phyloP scores from a whole-genome alignment of 208 protist species.

The Trichomonas vaginalis region DNA sequence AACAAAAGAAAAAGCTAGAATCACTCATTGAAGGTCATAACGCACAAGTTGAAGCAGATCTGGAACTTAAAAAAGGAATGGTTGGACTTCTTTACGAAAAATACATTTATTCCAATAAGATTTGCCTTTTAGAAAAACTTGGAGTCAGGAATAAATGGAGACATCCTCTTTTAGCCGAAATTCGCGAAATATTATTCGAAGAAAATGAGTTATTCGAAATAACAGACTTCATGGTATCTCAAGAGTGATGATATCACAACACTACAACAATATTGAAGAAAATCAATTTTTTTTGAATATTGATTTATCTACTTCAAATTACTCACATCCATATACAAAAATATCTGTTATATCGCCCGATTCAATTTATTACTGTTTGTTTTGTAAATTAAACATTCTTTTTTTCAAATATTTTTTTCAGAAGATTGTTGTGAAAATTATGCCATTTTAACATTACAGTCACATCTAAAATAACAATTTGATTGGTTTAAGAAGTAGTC shows the following conservation, averaged over 20 bases:
- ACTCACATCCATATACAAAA: too few relatives aligned
- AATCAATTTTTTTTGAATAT: too few relatives aligned
- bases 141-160: not conserved
- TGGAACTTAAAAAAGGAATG: not conserved
- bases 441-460: too few relatives aligned
- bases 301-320: too few relatives aligned
- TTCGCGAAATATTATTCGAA: not conserved
- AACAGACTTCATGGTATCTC: not conserved
- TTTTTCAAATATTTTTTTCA: too few relatives aligned
- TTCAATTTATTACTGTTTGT: too few relatives aligned
- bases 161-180: not conserved
- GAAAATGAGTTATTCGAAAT: not conserved
- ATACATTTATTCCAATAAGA: not conserved
- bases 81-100: not conserved
- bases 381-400: too few relatives aligned
- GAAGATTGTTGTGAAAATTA: too few relatives aligned
- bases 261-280: too few relatives aligned
- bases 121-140: not conserved
- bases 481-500: too few relatives aligned
- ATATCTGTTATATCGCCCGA: too few relatives aligned
- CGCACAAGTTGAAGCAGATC: not conserved
- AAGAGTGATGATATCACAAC: not conserved
- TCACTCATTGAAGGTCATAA: not conserved
- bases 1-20: not conserved
- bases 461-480: too few relatives aligned